These are phyloP conservation scores for Artemisia annua DNA, from an alignment of 129 eudicot genomes.

Conservation along the genomic window DNA sequence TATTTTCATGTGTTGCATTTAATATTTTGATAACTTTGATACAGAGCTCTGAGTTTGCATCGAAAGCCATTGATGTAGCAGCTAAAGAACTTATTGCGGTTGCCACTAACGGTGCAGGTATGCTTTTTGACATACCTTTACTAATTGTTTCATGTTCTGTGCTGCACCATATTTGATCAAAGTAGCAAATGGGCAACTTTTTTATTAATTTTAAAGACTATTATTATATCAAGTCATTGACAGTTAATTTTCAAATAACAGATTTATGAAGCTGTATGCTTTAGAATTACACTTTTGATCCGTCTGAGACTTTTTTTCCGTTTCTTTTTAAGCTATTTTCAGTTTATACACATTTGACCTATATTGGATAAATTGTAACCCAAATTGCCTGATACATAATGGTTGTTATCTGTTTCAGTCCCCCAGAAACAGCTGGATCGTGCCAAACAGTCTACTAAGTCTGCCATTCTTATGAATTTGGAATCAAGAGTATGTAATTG, in stretches of 20 bases:
- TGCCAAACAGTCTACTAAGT: conserved; percentile 88
- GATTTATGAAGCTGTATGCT: no score
- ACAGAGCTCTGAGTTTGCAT: conserved; percentile 67
- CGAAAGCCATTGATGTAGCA: conserved; percentile 70
- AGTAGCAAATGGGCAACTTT: no score
- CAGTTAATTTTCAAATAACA: no score
- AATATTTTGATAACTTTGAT: neutral
- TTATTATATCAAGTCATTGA: no score
- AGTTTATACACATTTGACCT: no score
- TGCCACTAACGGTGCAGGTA: conserved; percentile 66
- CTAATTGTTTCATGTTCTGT: conserved; percentile 6
- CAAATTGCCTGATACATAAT: no score
- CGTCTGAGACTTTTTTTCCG: neutral
- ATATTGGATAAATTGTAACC: no score
- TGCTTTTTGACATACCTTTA: conserved; percentile 14
- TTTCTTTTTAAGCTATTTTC: neutral
- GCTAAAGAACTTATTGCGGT: conserved; percentile 62
- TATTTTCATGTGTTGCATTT: neutral
- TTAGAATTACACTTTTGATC: no score
- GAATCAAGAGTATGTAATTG: conserved; percentile 86
- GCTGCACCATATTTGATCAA: neutral
- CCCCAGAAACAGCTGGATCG: conserved; percentile 75
- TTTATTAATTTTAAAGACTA: no score
- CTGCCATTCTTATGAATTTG: conserved; percentile 91
- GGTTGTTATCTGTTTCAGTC: conserved; percentile 42